Conservation (phyloP, 2,329 filamentous ascomycete species). For the Neofusicoccum laricinum region DNA sequence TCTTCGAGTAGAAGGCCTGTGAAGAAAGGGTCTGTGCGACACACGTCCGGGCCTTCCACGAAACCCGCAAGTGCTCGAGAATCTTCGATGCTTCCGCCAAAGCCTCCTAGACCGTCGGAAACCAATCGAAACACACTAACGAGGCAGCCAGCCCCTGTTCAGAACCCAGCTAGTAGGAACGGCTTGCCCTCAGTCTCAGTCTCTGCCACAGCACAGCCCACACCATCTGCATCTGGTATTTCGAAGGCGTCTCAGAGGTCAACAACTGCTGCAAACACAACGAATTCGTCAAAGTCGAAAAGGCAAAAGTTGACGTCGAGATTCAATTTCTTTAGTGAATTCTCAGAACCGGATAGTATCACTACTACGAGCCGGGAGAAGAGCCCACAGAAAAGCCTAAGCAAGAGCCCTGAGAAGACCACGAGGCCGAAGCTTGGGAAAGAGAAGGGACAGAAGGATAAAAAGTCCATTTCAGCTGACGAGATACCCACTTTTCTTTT, state of each 20-base stretch:
- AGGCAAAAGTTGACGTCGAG: neutral
- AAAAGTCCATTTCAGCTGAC: conserved; percentile 28
- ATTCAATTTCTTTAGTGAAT: neutral
- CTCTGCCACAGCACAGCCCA: no score
- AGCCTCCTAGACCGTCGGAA: neutral
- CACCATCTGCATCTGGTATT: neutral
- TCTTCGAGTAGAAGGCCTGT: neutral
- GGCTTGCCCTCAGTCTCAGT: neutral
- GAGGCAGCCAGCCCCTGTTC: neutral
- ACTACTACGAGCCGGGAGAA: neutral
- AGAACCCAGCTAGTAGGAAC: neutral
- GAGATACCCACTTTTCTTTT: conserved; percentile 47
- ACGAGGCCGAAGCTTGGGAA: conserved; percentile 1
- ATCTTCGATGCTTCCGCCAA: conserved; percentile 7
- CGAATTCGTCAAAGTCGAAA: neutral
- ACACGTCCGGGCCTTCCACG: neutral
- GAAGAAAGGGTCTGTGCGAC: neutral
- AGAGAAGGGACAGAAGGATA: conserved; percentile 24
- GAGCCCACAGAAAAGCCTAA: neutral
- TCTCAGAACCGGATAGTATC: neutral
- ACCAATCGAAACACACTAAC: neutral
- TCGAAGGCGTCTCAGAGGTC: neutral
- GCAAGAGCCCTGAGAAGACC: neutral
- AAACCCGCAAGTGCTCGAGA: neutral
- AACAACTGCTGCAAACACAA: neutral